phyloP scores from a whole-genome alignment of 306 rosid genomes.

The Prunus mira region DNA sequence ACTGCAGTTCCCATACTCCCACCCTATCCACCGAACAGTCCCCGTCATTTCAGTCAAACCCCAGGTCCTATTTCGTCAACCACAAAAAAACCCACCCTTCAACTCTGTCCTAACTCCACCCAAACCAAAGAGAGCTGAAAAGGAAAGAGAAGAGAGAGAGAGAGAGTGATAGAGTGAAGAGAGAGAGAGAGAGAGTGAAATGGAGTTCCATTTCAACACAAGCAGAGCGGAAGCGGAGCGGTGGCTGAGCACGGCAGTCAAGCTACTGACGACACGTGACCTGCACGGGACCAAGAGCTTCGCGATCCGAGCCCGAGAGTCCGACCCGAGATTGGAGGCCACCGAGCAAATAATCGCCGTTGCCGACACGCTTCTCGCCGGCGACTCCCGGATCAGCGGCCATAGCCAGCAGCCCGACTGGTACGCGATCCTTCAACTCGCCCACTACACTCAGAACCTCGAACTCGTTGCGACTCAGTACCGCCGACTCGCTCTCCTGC shows the following conservation, averaged over 20 bases:
- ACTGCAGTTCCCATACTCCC: neutral
- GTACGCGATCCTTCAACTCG: conserved; percentile 62
- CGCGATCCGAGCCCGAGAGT: conserved; percentile 83
- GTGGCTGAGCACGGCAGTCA: conserved; percentile 81
- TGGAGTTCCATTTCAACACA: conserved; percentile 17
- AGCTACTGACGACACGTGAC: conserved; percentile 71
- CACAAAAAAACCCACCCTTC: neutral
- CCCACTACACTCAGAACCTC: conserved; percentile 54
- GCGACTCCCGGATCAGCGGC: conserved; percentile 56
- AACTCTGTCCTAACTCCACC: neutral
- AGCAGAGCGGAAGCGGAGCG: conserved; percentile 75
- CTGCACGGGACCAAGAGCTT: conserved; percentile 70
- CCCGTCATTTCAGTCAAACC: neutral
- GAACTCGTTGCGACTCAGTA: conserved; percentile 72
- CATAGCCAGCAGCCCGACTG: conserved; percentile 43
- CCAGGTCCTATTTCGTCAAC: conserved; percentile 5
- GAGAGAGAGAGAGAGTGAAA: neutral
- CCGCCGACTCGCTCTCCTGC: conserved; percentile 67
- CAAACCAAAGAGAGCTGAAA: neutral
- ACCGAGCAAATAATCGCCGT: conserved; percentile 64
- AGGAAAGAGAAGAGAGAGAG: neutral
- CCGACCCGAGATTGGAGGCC: conserved; percentile 68
- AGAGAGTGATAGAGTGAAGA: neutral
- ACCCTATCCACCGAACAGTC: neutral
- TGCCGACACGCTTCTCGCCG: conserved; percentile 72